Evolutionary conservation across 169 alveolate species (phyloP), one percentile per base, ranked within the genome.

Genomic region (Plasmodium malariae): DNA sequence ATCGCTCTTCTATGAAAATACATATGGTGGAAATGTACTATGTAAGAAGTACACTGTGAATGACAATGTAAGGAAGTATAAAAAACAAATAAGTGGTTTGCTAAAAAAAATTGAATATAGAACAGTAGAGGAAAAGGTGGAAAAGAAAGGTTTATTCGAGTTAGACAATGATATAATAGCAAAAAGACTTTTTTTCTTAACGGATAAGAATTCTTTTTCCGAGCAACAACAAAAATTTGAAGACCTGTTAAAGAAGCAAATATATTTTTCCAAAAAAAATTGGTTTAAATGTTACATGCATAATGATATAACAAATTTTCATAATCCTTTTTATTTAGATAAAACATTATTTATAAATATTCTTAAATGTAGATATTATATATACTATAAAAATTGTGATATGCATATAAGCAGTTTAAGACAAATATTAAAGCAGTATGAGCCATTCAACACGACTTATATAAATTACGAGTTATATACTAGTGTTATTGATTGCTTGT

Each of bases 391-490:
- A 12, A 43, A 59, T 21, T 86, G 74, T 49, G 74, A 69, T 48
- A 32, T 36, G n/a, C 55, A 59, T 14, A 59, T 86, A 24, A 86
- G 70, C 28, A 86, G 92, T 62, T 34, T 86, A 26, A 86, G 55
- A 21, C 92, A 86, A 68, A 26, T 86, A 43, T 48, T 86, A 45
- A 86, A 86, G 48, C 70, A 73, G 26, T 86, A 70, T 34, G 87
- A 86, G 21, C 92, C 92, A n/a, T n/a, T 86, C 17, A 54, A 14
- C 28, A 55, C 71, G 1, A 54, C 87, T 4, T 86, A 86, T 54
- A 48, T 65, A 45, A 43, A 68, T 32, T 62, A 70, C n/a, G 87
- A 86, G 9, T 28, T 86, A 34, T 17, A 63, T 48, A n/a, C 69
- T 17, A 70, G 17, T 73, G 78, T 68, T 21, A 86, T 86, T 21